A percentile compares a stretch with the other conserved stretches of the same genome.
Conservation (phyloP, 345 rosid species). For the Acer yangbiense region DNA sequence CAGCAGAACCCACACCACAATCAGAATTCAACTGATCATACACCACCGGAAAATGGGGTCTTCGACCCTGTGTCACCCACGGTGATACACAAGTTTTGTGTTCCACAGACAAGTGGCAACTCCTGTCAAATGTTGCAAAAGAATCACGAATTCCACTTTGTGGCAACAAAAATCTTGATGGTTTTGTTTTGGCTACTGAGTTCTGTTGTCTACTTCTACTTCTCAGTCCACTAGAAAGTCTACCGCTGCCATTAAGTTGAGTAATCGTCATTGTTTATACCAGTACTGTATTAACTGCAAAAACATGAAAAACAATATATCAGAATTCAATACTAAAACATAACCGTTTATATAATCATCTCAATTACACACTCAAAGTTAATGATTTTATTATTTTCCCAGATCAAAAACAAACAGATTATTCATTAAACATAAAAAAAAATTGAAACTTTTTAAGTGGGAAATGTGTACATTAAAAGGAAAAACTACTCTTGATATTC, state of each 20-base stretch:
- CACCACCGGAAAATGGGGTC: conserved; percentile 26
- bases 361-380: neutral
- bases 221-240: conserved; percentile 37
- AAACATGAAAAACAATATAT: conserved; percentile 2
- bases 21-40: conserved; percentile 48
- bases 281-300: neutral
- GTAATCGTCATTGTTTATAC: conserved; percentile 38
- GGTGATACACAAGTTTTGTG: conserved; percentile 31
- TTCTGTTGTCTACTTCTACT: conserved; percentile 29
- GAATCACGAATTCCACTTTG: conserved; percentile 21
- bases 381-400: neutral
- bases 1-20: conserved; percentile 41
- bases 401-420: neutral
- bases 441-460: neutral
- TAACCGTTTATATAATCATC: neutral
- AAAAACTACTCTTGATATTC: neutral
- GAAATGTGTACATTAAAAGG: neutral
- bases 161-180: conserved; percentile 23
- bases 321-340: conserved; percentile 6
- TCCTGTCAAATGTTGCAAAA: conserved; percentile 12
- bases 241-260: conserved; percentile 37
- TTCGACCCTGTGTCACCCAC: conserved; percentile 35
- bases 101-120: conserved; percentile 23
- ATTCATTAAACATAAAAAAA: neutral
- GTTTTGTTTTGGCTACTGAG: conserved; percentile 15